Evolutionary conservation across 495 filamentous ascomycete species (phyloP).

Genomic region (Trichoderma orchidacearum): DNA sequence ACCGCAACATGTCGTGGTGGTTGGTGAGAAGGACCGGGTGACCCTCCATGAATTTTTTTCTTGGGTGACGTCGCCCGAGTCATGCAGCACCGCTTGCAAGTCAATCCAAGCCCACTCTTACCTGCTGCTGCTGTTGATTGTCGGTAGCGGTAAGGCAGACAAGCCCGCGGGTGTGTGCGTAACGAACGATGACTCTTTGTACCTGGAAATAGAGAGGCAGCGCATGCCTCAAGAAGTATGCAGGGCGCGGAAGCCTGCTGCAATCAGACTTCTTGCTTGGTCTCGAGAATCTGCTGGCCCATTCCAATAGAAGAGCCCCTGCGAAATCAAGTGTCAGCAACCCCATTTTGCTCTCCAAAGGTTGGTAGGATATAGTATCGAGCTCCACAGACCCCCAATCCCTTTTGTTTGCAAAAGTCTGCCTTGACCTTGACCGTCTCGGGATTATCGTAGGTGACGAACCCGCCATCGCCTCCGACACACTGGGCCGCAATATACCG

Average conservation of each 20-base stretch:
- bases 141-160: not conserved
- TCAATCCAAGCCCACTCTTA: not conserved
- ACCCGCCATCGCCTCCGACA: slow-evolving; percentile 69
- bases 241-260: slow-evolving; percentile 58
- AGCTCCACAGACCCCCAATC: slow-evolving; percentile 43
- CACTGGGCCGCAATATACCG: slow-evolving; percentile 58
- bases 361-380: not conserved
- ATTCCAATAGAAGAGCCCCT: slow-evolving; percentile 85
- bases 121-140: not conserved
- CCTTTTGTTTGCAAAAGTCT: slow-evolving; percentile 59
- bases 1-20: not conserved
- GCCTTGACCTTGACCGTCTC: slow-evolving; percentile 78
- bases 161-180: not conserved
- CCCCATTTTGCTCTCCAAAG: not conserved
- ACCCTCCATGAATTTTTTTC: not conserved
- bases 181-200: not conserved
- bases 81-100: not conserved
- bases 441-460: slow-evolving; percentile 77
- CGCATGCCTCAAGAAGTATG: slow-evolving; percentile 34
- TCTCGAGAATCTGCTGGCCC: slow-evolving; percentile 63
- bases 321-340: slow-evolving; percentile 5
- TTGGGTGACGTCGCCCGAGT: not conserved
- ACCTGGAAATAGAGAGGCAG: too few species aligned
- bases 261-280: slow-evolving; percentile 55
- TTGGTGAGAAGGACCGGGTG: not conserved